Base-by-base conservation (phyloP, 2,329 filamentous ascomycete species). In the Anthostomella pinea region DNA sequence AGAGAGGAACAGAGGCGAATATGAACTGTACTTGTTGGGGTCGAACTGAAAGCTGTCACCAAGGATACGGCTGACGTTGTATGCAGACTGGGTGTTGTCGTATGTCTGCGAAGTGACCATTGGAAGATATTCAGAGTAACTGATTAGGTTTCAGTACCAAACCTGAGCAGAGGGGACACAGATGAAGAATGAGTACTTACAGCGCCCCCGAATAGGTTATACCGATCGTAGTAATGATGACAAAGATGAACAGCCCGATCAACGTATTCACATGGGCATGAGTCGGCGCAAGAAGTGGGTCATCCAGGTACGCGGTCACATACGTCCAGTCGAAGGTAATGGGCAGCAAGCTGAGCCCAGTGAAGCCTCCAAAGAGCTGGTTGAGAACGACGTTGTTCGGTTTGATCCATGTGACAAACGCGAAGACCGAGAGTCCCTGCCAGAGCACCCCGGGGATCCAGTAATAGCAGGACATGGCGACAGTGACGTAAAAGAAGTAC, bases 1-100 rank as follows among this genome's bases (percentile, higher is more conserved):
- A 0, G 68, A 63, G 1, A 79, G 54, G 35, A 77, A 78, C 27
- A 78, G 60, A 0, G 75, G 77, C 22, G 77, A 76, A 45, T 76
- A 81, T 2, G 58, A 54, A 22, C 65, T 58, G 49, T 80, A 81
- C 2, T 70, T 71, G 2, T 65, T 63, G 15, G 69, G 51, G 42
- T 80, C 66, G 11, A 81, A 67, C 0, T 67, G 72, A 36, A 68
- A 64, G 21, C 69, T 60, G 1, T 60, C 42, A 14, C 67, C 68
- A 5, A 81, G 64, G 15, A 81, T 75, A 2, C 67, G 66, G 8
- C 59, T 62, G 10, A 77, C 68, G 15, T 76, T 68, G 49, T 80
- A 81, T 1, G 57, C 30, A 1, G 52, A 50, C 8, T 72, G 75
- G 0, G 68, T 75, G 39, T 81, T 81, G 56, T 81, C 76, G 41